phyloP scores from a whole-genome alignment of 208 protist species.

The Wallacemonas sp. region DNA sequence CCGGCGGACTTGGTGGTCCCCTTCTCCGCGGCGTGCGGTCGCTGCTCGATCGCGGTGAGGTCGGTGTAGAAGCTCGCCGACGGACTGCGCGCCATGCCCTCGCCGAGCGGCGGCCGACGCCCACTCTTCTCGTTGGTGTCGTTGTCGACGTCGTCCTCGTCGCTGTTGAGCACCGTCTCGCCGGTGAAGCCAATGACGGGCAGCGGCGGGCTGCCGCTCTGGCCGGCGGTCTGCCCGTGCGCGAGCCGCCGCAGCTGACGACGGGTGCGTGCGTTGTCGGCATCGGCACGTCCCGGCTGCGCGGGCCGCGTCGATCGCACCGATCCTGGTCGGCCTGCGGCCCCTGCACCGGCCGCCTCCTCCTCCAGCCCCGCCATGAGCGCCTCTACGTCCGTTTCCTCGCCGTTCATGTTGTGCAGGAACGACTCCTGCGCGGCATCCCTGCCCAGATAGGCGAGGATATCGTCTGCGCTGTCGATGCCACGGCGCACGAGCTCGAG shows the following conservation, averaged over 20 bases:
- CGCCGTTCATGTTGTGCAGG: conserved; percentile 4
- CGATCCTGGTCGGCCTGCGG: background rate
- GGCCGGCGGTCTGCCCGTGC: background rate
- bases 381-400: conserved; percentile 11
- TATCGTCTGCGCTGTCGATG: conserved; percentile 4
- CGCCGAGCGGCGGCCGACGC: too few relatives aligned
- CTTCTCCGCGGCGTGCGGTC: background rate
- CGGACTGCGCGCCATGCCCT: background rate
- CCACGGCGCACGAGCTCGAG: conserved; percentile 3
- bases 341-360: background rate
- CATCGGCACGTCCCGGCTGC: background rate
- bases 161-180: conserved; percentile 5
- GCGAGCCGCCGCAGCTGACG: background rate
- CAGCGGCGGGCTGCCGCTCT: background rate
- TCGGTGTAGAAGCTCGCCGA: conserved; percentile 5
- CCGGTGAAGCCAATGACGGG: background rate
- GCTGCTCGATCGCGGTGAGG: background rate
- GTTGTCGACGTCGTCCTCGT: background rate
- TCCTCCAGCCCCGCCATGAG: conserved; percentile 13
- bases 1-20: background rate
- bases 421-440: conserved; percentile 3
- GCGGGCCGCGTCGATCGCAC: background rate
- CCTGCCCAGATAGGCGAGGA: background rate
- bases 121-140: background rate
- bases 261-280: background rate